A percentile compares a stretch with the other conserved stretches of the same genome.
These are phyloP conservation scores for Clonostachys chloroleuca DNA, from an alignment of 2,329 filamentous ascomycete genomes.

Conservation along the genomic window DNA sequence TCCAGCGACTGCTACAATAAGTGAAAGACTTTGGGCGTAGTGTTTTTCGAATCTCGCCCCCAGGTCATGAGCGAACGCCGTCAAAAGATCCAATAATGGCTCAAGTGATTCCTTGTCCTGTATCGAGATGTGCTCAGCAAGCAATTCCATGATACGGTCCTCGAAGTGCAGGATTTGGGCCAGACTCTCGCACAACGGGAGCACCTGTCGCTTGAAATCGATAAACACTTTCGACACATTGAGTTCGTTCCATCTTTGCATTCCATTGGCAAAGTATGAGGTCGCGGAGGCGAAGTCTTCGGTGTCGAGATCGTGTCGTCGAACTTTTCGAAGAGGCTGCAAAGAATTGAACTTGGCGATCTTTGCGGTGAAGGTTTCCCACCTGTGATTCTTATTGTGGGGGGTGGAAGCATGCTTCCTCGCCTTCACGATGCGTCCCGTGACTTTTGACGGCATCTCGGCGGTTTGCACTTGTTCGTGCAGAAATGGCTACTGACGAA, in stretches of 20 bases:
- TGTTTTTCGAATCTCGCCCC: slow-evolving; percentile 84
- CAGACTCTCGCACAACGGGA: slow-evolving; percentile 80
- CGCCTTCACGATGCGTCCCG: slow-evolving; percentile 65
- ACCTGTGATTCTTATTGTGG: slow-evolving; percentile 80
- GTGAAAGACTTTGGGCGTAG: slow-evolving; percentile 69
- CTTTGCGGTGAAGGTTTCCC: slow-evolving; percentile 86
- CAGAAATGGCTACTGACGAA: too few relatives aligned
- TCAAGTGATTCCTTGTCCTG: slow-evolving; percentile 79
- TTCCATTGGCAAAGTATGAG: slow-evolving; percentile 81
- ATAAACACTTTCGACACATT: slow-evolving; percentile 83
- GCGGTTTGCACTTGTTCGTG: slow-evolving; percentile 9
- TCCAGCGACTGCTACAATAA: slow-evolving; percentile 75
- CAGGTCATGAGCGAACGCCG: slow-evolving; percentile 91
- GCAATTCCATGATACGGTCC: slow-evolving; percentile 72
- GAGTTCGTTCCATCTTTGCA: slow-evolving; percentile 87
- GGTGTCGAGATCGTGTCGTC: slow-evolving; percentile 77
- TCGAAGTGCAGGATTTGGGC: slow-evolving; percentile 91
- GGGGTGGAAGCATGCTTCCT: slow-evolving; percentile 64
- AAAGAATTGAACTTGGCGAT: slow-evolving; percentile 85
- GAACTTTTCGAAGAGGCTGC: slow-evolving; percentile 86
- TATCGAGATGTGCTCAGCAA: slow-evolving; percentile 72
- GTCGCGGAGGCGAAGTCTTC: slow-evolving; percentile 71
- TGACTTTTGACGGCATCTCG: slow-evolving; percentile 58
- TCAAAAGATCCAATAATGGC: slow-evolving; percentile 80
- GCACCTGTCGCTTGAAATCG: slow-evolving; percentile 69